Evolutionary conservation across 331 rosid genomes (phyloP), one percentile per base, ranked within the genome.

Genomic region (Arachis monticola): DNA sequence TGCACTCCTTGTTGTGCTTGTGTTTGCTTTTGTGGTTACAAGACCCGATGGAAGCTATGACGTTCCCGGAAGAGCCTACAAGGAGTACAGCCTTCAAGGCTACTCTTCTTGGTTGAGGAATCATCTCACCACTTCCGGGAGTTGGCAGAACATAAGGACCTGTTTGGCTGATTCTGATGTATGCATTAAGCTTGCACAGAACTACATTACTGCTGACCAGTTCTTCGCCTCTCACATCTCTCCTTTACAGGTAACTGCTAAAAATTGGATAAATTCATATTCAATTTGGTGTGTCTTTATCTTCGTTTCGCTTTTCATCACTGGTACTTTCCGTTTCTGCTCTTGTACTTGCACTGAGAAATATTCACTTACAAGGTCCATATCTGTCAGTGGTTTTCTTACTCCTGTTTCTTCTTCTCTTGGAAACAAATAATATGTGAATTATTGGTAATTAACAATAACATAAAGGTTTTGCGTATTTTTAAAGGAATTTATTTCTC

Each of bases 121-220:
- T 57, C 89, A 68, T 6, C 85, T 94, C 55, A 84, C 91, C 0
- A 60, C 63, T 5, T 80, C 94, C 0, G 86, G n/a, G 0, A 88
- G 57, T 8, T 88, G 99, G 99, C 56, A 13, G 2, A 92, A 83
- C 66, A 88, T 94, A 40, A 83, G 75, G 60, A 8, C 88, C 12
- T 94, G 99, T 69, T 86, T 94, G 90, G 88, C 96, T 61, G 91
- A 69, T 8, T 94, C 97, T 45, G 75, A 87, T 73, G 79, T 84
- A 5, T 94, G 99, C 59, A 8, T 62, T 7, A 74, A 74, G 47
- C 90, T 94, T 32, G 70, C 76, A 4, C 84, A 80, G 72, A 64
- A 87, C 68, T 92, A 85, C 50, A 22, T 85, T 70, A 59, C 90
- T 1, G 80, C 93, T 5, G 87, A 92, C 51, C 96, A 90, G 52